These are phyloP conservation scores for Fusarium sp. DNA, from an alignment of 2,329 filamentous ascomycete species.

Conservation along the genomic window DNA sequence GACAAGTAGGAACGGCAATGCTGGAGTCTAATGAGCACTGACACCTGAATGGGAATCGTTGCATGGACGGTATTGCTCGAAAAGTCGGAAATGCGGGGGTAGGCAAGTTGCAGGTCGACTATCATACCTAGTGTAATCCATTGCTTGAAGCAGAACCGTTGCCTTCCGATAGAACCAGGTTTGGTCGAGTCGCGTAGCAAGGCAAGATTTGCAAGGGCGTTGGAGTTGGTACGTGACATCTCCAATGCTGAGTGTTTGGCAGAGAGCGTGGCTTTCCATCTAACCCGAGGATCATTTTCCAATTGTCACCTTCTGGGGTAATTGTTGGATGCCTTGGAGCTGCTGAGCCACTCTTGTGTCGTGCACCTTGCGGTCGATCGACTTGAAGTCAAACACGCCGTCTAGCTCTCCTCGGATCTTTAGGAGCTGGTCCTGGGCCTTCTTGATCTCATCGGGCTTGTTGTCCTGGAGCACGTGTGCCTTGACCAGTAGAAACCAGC, in stretches of 20 bases:
- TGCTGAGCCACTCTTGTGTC: constrained; percentile 65
- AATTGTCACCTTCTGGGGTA: constrained; percentile 57
- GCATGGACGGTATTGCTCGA: too few species aligned
- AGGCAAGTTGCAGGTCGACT: constrained; percentile 2
- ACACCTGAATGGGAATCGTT: too few species aligned
- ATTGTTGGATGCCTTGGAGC: constrained; percentile 56
- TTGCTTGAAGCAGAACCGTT: constrained; percentile 1
- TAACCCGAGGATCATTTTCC: constrained; percentile 46
- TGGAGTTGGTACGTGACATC: not conserved
- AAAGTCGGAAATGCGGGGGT: not conserved
- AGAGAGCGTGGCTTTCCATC: too few species aligned
- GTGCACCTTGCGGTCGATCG: constrained; percentile 67
- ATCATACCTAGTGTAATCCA: constrained; percentile 35
- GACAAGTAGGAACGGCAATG: too few species aligned
- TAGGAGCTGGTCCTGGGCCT: constrained; percentile 68
- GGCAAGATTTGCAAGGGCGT: too few species aligned
- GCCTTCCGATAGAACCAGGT: too few species aligned
- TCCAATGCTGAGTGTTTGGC: not conserved
- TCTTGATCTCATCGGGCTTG: constrained; percentile 70
- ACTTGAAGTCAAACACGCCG: constrained; percentile 68
- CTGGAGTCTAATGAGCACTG: not conserved
- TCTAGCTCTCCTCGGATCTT: constrained; percentile 63
- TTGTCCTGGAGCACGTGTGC: constrained; percentile 70
- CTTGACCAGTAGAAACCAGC: constrained; percentile 71
- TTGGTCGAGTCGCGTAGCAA: not conserved